Conservation (phyloP, 805 yeast species). For the Priceomyces melissophilus region DNA sequence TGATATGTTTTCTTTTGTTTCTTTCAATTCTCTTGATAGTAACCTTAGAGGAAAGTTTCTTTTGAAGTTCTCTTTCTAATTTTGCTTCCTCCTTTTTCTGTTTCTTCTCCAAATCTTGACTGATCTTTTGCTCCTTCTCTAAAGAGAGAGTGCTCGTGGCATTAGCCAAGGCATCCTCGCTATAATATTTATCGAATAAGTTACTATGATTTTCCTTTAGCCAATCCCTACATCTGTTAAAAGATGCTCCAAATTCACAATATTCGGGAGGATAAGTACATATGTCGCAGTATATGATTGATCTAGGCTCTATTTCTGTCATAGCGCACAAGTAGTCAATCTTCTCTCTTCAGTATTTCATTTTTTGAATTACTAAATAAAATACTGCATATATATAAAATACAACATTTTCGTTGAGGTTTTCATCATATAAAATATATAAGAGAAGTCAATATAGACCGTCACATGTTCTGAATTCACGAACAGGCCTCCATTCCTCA, state of each 20-base stretch:
- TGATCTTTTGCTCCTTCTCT: constrained; percentile 80
- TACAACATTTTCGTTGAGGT: neutral
- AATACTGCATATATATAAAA: neutral
- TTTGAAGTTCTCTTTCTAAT: constrained; percentile 78
- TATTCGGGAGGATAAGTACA: constrained; percentile 86
- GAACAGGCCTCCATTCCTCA: constrained; percentile 59
- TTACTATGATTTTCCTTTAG: constrained; percentile 56
- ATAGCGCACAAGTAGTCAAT: constrained; percentile 10
- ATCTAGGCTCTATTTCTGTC: constrained; percentile 29
- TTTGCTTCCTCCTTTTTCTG: constrained; percentile 84
- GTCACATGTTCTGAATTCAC: constrained; percentile 33
- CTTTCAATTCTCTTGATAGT: constrained; percentile 83
- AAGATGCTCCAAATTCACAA: constrained; percentile 85
- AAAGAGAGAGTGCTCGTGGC: constrained; percentile 59
- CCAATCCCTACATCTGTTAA: constrained; percentile 85
- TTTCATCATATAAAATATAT: neutral
- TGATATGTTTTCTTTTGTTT: constrained; percentile 82
- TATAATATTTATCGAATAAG: constrained; percentile 57
- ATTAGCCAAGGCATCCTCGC: constrained; percentile 53
- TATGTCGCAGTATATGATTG: constrained; percentile 66
- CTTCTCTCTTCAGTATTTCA: neutral
- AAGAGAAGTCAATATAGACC: constrained; percentile 1
- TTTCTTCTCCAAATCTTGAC: constrained; percentile 76
- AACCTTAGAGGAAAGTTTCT: constrained; percentile 76
- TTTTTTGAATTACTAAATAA: neutral